Evolutionary conservation across 2,329 filamentous ascomycete species (phyloP).

Genomic region (Ustulina deusta): DNA sequence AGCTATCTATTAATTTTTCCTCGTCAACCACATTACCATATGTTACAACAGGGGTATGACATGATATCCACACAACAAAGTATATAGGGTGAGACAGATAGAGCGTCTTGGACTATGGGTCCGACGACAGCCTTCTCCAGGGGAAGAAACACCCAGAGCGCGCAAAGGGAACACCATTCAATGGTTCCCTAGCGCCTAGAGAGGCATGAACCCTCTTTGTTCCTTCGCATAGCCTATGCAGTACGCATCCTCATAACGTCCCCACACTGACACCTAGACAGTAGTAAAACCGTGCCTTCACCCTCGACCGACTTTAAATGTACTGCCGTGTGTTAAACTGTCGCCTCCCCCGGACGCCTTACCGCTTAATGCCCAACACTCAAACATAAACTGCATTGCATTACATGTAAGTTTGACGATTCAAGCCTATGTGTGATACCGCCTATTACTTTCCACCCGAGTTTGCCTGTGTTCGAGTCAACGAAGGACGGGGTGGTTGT

Average conservation of each 20-base stretch:
- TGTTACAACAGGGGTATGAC: conserved; percentile 41
- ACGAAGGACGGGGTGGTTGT: conserved; percentile 1
- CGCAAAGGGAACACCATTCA: conserved; percentile 8
- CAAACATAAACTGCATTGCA: conserved; percentile 13
- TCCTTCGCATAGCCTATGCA: conserved; percentile 25
- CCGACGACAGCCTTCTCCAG: background rate
- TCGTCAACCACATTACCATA: conserved; percentile 40
- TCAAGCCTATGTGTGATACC: conserved; percentile 8
- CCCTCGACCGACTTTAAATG: conserved; percentile 7
- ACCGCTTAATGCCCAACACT: conserved; percentile 22
- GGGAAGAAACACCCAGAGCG: conserved; percentile 8
- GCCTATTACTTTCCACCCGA: background rate
- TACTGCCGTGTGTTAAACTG: conserved; percentile 1
- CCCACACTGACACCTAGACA: conserved; percentile 4
- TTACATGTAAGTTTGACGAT: conserved; percentile 14
- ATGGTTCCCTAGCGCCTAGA: conserved; percentile 5
- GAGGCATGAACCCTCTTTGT: conserved; percentile 5
- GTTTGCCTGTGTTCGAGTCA: background rate
- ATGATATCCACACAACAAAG: conserved; percentile 37
- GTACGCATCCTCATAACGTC: conserved; percentile 20
- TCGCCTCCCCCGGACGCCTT: conserved; percentile 19
- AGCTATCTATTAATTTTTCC: conserved; percentile 42
- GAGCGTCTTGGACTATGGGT: background rate
- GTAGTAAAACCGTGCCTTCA: conserved; percentile 16
- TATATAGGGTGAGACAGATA: conserved; percentile 5